Evolutionary conservation across 1,139 yeast species (phyloP), one percentile per base, ranked within the genome.

Genomic region (Nakaseomyces delphensis): DNA sequence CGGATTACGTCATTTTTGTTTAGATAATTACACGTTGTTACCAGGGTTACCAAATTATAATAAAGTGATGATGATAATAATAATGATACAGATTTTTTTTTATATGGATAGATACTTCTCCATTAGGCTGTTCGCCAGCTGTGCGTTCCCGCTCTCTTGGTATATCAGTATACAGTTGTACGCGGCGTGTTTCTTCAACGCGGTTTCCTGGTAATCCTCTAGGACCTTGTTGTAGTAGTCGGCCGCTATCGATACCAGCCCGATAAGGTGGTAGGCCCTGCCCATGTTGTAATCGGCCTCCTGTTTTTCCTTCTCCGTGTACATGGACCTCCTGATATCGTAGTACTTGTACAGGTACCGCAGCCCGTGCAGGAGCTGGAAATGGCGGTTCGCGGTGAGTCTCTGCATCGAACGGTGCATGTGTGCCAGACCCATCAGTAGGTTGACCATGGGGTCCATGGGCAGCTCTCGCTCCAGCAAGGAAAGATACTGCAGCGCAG

Each of bases 351-450:
- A 63, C 45, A 93, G 59, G 54, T 76, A 86, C 46, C 91, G 77
- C 39, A 91, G 65, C 0, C 96, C 97, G 59, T 91, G 96, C 2
- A 91, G 67, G 24, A 91, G 69, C 57, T 89, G 96, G 44, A 83
- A 70, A 56, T 89, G 96, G 46, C 97, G 73, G 60, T 86, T 86
- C 9, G 80, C 71, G 11, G 95, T 80, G 44, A 85, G 77, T 50
- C 99, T 70, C 62, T 91, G 97, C 79, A 89, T 80, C 0, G 97
- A 83, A 32, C 98, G 71, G 54, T 89, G 96, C n/a, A 87, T 68
- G 62, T 89, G 91, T 0, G 89, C 78, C 33, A 91, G 64, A 0
- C 93, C 96, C 42, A 85, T 67, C 20, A 83, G 64, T 29, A 91
- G 68, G 49, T 87, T 73, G 1, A 91, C 67, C 69, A 85, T 76